Evolutionary conservation across 2,329 filamentous ascomycete species (phyloP).

Genomic region (Colletotrichum chlorophyti): DNA sequence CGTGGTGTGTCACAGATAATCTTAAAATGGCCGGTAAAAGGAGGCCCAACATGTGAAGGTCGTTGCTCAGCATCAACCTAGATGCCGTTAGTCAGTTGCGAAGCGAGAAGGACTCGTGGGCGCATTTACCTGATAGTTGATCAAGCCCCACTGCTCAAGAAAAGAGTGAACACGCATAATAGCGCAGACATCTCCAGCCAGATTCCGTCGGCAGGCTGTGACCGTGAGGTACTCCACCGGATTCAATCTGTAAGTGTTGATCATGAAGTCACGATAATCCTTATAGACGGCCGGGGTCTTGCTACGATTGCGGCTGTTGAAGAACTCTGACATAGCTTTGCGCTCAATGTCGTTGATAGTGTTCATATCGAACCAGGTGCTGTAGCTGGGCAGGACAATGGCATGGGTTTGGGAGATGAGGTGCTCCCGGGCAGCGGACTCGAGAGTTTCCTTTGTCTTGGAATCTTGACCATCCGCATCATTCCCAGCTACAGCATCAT

Average conservation of each 20-base stretch:
- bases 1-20: slow-evolving; percentile 95
- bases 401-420: slow-evolving; percentile 92
- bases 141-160: slow-evolving; percentile 97
- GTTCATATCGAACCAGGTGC: slow-evolving; percentile 99
- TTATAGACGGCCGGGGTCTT: slow-evolving; percentile 98
- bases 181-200: slow-evolving; percentile 96
- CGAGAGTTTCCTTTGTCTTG: slow-evolving; percentile 81
- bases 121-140: slow-evolving; percentile 90
- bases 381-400: slow-evolving; percentile 96
- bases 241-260: slow-evolving; percentile 97
- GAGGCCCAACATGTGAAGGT: slow-evolving; percentile 93
- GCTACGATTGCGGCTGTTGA: slow-evolving; percentile 97
- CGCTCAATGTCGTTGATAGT: slow-evolving; percentile 88
- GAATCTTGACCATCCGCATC: slow-evolving; percentile 60
- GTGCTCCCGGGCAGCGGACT: slow-evolving; percentile 88
- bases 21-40: slow-evolving; percentile 97
- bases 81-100: background rate
- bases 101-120: background rate
- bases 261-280: slow-evolving; percentile 99
- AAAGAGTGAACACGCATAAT: slow-evolving; percentile 99
- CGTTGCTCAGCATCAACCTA: slow-evolving; percentile 96
- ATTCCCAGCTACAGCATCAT: slow-evolving; percentile 48
- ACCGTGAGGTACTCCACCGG: slow-evolving; percentile 96
- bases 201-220: slow-evolving; percentile 91
- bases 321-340: slow-evolving; percentile 96